Evolutionary conservation across 2,329 filamentous ascomycete genomes (phyloP), one percentile per base, ranked within the genome.

Genomic region (Xylariaceae sp.): DNA sequence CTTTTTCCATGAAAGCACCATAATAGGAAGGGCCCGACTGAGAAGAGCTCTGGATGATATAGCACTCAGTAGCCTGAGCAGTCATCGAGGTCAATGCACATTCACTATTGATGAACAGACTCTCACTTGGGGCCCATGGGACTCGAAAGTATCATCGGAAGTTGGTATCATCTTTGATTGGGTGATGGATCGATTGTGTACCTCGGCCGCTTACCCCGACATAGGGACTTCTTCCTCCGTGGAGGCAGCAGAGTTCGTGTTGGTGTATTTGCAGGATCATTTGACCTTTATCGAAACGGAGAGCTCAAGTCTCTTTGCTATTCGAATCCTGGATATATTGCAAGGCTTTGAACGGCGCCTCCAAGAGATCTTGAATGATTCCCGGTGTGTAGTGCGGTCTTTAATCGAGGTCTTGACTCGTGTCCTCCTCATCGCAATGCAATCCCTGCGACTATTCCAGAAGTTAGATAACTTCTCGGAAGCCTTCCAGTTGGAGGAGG

Each of bases 161-260:
- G 65, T 87, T 17, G 84, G 85, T 1, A 75, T 87, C 45, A 71
- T 85, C n/a, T 74, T 86, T 59, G 85, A 88, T 69, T 83, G 79
- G 70, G 72, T 87, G 37, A 69, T 74, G 9, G 82, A 86, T 39
- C 74, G 80, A 51, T 59, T 73, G 42, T 73, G 64, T 53, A 53
- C 62, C 8, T 66, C 62, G 10, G 56, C 54, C 34, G 39, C 56
- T 15, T 50, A 59, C 44, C 23, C 57, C 13, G 68, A 34, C 44
- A 69, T 37, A 55, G 48, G 39, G 23, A 51, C 39, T 56, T 64
- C 30, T 58, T 62, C 44, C 65, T 65, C 65, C 2, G 66, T 72
- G 13, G 73, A 73, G 37, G 75, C 76, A 1, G 68, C 72, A 7
- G 69, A 73, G 5, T 84, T 83, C 51, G 65, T 83, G 3, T 65